A percentile compares a stretch with the other conserved stretches of the same genome.
These are phyloP conservation scores for Ceratocystis diversiconidia DNA, from an alignment of 2,329 filamentous ascomycete species.

Conservation along the genomic window DNA sequence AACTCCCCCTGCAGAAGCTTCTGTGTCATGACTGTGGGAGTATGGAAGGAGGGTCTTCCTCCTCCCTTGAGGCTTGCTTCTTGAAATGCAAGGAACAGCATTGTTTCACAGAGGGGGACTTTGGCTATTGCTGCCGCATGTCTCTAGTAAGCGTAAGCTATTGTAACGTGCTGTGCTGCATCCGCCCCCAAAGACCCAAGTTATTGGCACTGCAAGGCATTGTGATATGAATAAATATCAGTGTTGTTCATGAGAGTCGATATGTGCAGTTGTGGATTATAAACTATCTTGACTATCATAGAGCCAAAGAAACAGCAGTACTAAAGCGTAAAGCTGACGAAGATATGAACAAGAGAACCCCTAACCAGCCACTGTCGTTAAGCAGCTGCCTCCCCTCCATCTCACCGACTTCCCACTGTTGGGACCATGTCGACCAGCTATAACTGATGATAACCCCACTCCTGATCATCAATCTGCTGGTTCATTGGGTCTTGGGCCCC, in stretches of 20 bases:
- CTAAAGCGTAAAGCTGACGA: background rate
- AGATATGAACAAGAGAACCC: background rate
- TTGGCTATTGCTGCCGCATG: background rate
- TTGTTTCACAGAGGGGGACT: constrained; percentile 2
- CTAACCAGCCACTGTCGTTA: background rate
- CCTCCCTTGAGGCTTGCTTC: background rate
- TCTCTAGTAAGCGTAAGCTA: background rate
- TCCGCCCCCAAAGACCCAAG: background rate
- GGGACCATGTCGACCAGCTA: background rate
- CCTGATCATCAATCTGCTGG: background rate
- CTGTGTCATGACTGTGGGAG: background rate
- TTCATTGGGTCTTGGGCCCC: background rate
- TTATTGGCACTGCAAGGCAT: background rate
- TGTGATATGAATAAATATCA: background rate
- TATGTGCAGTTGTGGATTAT: background rate
- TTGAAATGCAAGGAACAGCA: background rate
- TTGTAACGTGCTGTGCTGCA: too few species aligned
- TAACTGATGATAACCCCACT: background rate
- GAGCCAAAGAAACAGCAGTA: background rate
- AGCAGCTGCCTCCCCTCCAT: background rate
- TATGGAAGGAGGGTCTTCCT: background rate
- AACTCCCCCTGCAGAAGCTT: background rate
- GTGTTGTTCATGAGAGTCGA: background rate
- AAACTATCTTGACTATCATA: background rate
- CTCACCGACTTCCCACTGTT: too few species aligned